phyloP scores from a whole-genome alignment of 768 basidiomycete species.

The Phaeotremella fagi region DNA sequence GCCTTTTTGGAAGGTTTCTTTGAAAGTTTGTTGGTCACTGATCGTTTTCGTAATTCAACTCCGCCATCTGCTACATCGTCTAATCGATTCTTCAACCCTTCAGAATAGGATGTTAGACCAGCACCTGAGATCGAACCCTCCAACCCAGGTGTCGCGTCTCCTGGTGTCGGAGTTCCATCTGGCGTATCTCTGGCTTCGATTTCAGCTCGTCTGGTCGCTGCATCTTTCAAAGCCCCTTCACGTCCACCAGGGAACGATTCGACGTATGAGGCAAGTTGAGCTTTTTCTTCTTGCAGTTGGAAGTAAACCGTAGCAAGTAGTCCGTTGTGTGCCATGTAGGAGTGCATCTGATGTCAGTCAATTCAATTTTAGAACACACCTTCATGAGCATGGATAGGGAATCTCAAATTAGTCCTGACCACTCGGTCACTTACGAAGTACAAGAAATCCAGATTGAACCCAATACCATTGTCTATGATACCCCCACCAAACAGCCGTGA shows the following conservation, averaged over 20 bases:
- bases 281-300: conserved; percentile 50
- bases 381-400: conserved; percentile 59
- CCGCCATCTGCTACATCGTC: neutral
- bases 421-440: conserved; percentile 36
- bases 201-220: conserved; percentile 13
- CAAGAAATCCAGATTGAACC: conserved; percentile 64
- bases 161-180: conserved; percentile 6
- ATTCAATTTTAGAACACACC: conserved; percentile 10
- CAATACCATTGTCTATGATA: conserved; percentile 93
- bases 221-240: conserved; percentile 26
- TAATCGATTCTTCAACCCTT: neutral
- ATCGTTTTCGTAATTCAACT: conserved; percentile 4
- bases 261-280: conserved; percentile 43
- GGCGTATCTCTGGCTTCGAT: conserved; percentile 19
- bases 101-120: neutral
- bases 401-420: conserved; percentile 57
- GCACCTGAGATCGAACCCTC: neutral
- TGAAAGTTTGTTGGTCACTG: neutral
- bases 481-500: conserved; percentile 76
- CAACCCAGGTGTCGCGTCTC: neutral
- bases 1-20: neutral
- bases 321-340: conserved; percentile 84
- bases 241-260: conserved; percentile 31
- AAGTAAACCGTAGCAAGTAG: conserved; percentile 58
- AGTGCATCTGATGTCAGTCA: conserved; percentile 67